Evolutionary conservation across 2,329 filamentous ascomycete genomes (phyloP).

Genomic region (Fusarium piperis): DNA sequence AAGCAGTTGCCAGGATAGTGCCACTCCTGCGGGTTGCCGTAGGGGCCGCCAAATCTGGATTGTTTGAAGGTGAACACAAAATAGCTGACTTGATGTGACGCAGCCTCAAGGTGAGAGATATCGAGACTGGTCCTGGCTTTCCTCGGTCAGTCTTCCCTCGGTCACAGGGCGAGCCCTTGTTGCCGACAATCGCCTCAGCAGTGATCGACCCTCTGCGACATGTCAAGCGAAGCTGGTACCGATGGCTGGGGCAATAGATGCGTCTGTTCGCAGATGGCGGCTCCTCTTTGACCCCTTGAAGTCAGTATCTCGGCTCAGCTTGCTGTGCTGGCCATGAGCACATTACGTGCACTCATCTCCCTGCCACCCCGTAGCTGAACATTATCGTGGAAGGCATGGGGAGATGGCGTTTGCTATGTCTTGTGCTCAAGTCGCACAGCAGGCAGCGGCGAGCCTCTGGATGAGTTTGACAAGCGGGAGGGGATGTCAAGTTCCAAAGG

Average conservation of each 20-base stretch:
- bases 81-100: slow-evolving; percentile 14
- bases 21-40: slow-evolving; percentile 24
- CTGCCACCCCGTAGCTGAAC: background rate
- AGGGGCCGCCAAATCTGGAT: slow-evolving; percentile 3
- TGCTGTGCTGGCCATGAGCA: background rate
- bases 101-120: slow-evolving; percentile 24
- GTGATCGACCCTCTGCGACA: slow-evolving; percentile 3
- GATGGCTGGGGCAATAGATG: background rate
- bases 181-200: background rate
- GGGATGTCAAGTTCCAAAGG: background rate
- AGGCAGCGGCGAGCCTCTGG: slow-evolving; percentile 24
- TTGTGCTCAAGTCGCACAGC: slow-evolving; percentile 26
- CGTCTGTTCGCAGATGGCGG: background rate
- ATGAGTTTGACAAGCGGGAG: slow-evolving; percentile 5
- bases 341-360: background rate
- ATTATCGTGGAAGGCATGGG: background rate
- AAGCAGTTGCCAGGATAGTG: background rate
- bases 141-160: background rate
- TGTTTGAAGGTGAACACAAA: slow-evolving; percentile 7
- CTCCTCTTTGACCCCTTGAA: background rate
- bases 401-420: slow-evolving; percentile 4
- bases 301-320: background rate
- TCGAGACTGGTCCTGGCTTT: slow-evolving; percentile 1
- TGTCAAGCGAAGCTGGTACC: background rate
- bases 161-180: background rate